Base-by-base conservation (phyloP, 2,329 filamentous ascomycete species). In the Didymella pinodella region DNA sequence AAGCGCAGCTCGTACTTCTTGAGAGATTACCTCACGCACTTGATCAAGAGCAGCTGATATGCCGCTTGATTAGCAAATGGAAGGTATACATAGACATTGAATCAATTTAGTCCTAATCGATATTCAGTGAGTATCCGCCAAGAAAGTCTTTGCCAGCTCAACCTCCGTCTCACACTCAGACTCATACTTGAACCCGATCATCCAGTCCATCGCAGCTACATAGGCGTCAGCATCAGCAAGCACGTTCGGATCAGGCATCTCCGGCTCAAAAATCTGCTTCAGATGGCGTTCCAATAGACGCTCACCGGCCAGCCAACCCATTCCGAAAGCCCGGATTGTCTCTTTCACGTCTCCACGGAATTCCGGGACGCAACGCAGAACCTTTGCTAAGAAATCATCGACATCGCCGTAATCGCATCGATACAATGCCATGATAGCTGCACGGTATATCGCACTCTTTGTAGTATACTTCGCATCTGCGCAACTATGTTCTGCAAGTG, bases 1-100 rank as follows among this genome's bases (percentile, higher is more conserved):
- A 80, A 80, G 62, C 44, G 58, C 12, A 59, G 54, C 7, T 52
- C 61, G n/a, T 61, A 51, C n/a, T 54, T 63, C 36, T 25, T 61
- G n/a, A 18, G 54, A 25, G 62, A 63, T 7, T 65, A 58, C 16
- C 56, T 65, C 29, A 22, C 22, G n/a, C 44, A 61, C 29, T 38
- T 57, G 22, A 52, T 52, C 16, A 14, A 32, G 26, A 36, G n/a
- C 10, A 32, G 11, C 31, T 32, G 11, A 32, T 12, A 11, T 12
- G 31, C 8, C 10, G 28, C 28, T 29, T 10, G 28, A 10, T 29
- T 29, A 7, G 28, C 7, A 29, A 29, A 29, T 4, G 4, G 10
- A 29, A 29, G 7, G 10, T 29, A 29, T 6, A 29, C 28, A 10
- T 29, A 29, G 28, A 7, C 28, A 29, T 29, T 4, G 28, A 29